Percentiles rank a stretch among this genome's conserved stretches.
Evolutionary conservation across 176 grass and related monocot species (phyloP).

Genomic region (Phragmites australis): DNA sequence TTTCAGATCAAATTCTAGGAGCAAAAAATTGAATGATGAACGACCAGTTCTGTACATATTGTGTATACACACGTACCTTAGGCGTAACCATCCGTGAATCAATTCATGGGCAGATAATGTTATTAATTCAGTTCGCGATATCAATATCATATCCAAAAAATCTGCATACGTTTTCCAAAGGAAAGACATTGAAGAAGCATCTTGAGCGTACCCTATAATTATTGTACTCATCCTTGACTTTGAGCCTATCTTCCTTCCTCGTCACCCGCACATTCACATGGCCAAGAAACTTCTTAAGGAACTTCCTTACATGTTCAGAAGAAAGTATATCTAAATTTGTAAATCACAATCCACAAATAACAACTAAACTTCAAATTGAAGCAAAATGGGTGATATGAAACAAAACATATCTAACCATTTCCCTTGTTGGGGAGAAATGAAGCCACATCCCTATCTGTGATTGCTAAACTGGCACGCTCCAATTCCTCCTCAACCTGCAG

Average conservation of each 20-base stretch:
- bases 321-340: neutral
- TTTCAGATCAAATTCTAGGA: too few species aligned
- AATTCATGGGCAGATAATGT: neutral
- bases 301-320: constrained; percentile 51
- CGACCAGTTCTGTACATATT: too few species aligned
- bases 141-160: neutral
- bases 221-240: constrained; percentile 97
- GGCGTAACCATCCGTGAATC: too few species aligned
- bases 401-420: constrained; percentile 51
- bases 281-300: constrained; percentile 90
- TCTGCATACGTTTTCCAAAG: neutral
- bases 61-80: too few species aligned
- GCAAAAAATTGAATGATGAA: too few species aligned
- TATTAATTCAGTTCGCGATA: neutral
- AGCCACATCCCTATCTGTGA: constrained; percentile 78
- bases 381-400: neutral
- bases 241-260: constrained; percentile 87
- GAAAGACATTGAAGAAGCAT: neutral
- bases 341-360: neutral
- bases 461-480: constrained; percentile 62
- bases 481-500: constrained; percentile 84
- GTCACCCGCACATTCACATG: constrained; percentile 75
- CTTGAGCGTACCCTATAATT: constrained; percentile 76
- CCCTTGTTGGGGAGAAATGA: constrained; percentile 70
- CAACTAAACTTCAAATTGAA: neutral